Conservation (phyloP, 306 rosid genomes). For the Rosa chinensis region DNA sequence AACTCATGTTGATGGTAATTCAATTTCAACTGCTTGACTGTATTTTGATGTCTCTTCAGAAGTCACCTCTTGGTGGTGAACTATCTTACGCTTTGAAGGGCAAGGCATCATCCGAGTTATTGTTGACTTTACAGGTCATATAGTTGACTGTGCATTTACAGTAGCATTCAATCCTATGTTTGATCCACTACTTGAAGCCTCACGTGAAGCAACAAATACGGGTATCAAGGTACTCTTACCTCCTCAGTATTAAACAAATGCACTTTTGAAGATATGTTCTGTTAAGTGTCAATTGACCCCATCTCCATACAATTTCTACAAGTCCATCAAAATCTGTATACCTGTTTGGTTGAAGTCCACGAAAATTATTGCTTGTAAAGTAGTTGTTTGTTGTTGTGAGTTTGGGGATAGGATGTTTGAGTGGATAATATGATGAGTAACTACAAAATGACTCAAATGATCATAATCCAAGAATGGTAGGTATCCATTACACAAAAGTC, state of each 20-base stretch:
- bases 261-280: no score
- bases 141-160: conserved; percentile 94
- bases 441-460: not conserved
- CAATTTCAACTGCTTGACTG: not conserved
- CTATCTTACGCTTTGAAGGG: conserved; percentile 8
- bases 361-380: not conserved
- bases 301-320: not conserved
- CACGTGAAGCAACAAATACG: conserved; percentile 93
- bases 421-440: not conserved
- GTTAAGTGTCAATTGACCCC: no score
- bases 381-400: not conserved
- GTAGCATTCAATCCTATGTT: conserved; percentile 95
- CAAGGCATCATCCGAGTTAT: conserved; percentile 24
- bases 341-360: not conserved
- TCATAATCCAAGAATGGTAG: not conserved
- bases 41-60: conserved; percentile 9
- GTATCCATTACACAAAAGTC: not conserved
- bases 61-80: conserved; percentile 12
- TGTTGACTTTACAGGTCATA: conserved; percentile 56
- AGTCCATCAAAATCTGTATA: not conserved
- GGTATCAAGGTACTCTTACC: conserved; percentile 75
- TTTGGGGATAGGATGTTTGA: not conserved
- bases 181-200: conserved; percentile 93
- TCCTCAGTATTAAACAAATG: not conserved
- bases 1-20: conserved; percentile 89